Evolutionary conservation across 805 yeast genomes (phyloP).

Genomic region (Jamesozyma rosinii): DNA sequence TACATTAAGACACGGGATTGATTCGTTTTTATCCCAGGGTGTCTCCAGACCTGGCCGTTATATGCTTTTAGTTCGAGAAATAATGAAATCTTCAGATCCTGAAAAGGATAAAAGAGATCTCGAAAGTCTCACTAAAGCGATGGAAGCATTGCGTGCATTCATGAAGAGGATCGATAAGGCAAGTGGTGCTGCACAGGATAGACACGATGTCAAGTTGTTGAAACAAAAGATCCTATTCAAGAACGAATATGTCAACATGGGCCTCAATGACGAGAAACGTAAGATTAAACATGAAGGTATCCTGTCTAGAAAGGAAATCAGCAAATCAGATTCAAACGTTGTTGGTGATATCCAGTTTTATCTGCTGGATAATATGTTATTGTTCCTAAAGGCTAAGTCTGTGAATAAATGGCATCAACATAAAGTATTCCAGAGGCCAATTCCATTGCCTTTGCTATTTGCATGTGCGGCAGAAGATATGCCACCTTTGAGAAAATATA

Average conservation of each 20-base stretch:
- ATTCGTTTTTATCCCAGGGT: slow-evolving; percentile 89
- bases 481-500: slow-evolving; percentile 46
- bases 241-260: slow-evolving; percentile 80
- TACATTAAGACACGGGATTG: slow-evolving; percentile 50
- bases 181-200: slow-evolving; percentile 87
- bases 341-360: slow-evolving; percentile 74
- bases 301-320: slow-evolving; percentile 27
- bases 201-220: slow-evolving; percentile 79
- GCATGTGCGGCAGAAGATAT: slow-evolving; percentile 71
- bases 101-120: slow-evolving; percentile 47
- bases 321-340: slow-evolving; percentile 20
- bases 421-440: slow-evolving; percentile 83
- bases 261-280: slow-evolving; percentile 72
- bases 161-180: slow-evolving; percentile 68
- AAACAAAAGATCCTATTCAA: slow-evolving; percentile 76
- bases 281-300: slow-evolving; percentile 42
- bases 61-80: slow-evolving; percentile 73
- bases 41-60: slow-evolving; percentile 94
- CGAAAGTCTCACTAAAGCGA: slow-evolving; percentile 54
- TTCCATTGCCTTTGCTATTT: slow-evolving; percentile 68
- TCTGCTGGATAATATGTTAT: slow-evolving; percentile 75
- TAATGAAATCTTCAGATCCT: slow-evolving; percentile 75
- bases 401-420: slow-evolving; percentile 86
- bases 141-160: slow-evolving; percentile 64
- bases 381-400: slow-evolving; percentile 76